Conservation (phyloP, 768 basidiomycete genomes). For the Phanerochaete sordida region DNA sequence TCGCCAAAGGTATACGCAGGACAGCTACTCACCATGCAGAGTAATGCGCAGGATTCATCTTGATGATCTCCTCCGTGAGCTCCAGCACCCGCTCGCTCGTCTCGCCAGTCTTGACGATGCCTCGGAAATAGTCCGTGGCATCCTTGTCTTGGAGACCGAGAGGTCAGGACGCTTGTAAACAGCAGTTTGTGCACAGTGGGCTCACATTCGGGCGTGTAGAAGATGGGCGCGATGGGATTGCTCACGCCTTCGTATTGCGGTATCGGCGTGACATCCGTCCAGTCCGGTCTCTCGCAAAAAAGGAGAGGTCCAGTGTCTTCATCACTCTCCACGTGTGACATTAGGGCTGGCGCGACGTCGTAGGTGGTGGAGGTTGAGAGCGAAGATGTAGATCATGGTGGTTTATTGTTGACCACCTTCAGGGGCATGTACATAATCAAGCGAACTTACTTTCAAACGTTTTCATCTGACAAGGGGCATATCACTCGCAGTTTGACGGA, state of each 20-base stretch:
- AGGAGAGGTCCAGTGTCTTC: conserved; percentile 22
- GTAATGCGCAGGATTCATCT: conserved; percentile 94
- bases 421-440: too few species aligned
- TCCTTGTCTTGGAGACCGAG: conserved; percentile 68
- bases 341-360: not conserved
- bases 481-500: not conserved
- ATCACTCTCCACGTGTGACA: conserved; percentile 15
- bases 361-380: not conserved
- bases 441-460: too few species aligned
- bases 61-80: conserved; percentile 86
- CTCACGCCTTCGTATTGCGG: conserved; percentile 75
- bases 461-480: too few species aligned
- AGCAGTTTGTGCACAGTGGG: too few species aligned
- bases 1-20: not conserved
- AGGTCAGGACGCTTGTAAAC: too few species aligned
- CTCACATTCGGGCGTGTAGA: conserved; percentile 80
- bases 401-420: too few species aligned
- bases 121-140: conserved; percentile 91
- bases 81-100: conserved; percentile 77
- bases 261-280: conserved; percentile 78
- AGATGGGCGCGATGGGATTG: conserved; percentile 85
- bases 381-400: not conserved
- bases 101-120: conserved; percentile 73
- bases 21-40: conserved; percentile 76
- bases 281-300: conserved; percentile 66